Evolutionary conservation across 2,329 filamentous ascomycete species (phyloP), one percentile per base, ranked within the genome.

Genomic region (Curvularia spicifera): DNA sequence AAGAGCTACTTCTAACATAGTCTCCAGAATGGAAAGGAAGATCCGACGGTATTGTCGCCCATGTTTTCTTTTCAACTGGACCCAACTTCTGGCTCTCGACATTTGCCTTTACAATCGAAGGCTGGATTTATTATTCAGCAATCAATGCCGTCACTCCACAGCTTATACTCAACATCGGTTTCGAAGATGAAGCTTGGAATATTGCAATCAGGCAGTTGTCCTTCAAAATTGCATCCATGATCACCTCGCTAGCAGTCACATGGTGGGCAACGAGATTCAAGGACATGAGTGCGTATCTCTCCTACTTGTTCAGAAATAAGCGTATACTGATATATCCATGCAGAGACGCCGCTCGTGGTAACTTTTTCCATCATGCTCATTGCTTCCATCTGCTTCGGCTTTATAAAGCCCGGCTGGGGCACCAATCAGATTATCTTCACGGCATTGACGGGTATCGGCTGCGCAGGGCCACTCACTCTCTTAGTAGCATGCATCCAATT

Each of bases 71-170:
- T 72, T 75, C 71, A 29, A 72, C 76, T 1, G 83, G 83, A 12
- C 80, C 80, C 12, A 86, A 86, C 66, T 86, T 86, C 64, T 80
- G 77, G 7, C 78, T 85, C 4, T 80, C 83, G 1, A 79, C 82
- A 9, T 84, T 85, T 66, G 84, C 84, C 4, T 85, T 85, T 59
- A 80, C 81, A 3, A 81, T 85, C 33, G 84, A 86, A 71, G 84
- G 84, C 13, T 86, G 83, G 83, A 83, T 86, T 53, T 86, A 84
- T 58, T 74, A 74, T 42, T 71, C 68, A 0, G 72, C 72, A n/a
- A 71, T 75, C 22, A 75, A 74, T 29, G 65, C 71, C 6, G 63
- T 75, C 1, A 73, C 67, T 0, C 72, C 72, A 0, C 72, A 75
- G 42, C 64, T 74, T 15, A 67, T 75, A 12, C 63, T 75, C 2